A percentile compares a stretch with the other conserved stretches of the same genome.
phyloP scores from a whole-genome alignment of 257 asterid genomes.

The Nicotiana knightiana region DNA sequence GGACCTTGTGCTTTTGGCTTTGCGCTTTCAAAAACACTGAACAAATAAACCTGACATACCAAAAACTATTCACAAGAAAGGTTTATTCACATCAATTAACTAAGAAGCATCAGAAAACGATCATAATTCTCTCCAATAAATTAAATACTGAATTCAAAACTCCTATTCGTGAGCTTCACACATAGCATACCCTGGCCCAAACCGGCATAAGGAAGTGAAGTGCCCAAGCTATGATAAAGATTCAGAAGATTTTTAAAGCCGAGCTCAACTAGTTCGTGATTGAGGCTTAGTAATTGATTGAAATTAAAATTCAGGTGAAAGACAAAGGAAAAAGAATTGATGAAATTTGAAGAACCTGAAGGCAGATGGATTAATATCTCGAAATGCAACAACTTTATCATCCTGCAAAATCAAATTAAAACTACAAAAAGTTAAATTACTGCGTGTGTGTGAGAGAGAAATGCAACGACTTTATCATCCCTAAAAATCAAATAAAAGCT shows the following conservation, averaged over 20 bases:
- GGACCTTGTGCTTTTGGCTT: no score
- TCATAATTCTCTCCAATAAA: neutral
- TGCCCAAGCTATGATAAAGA: neutral
- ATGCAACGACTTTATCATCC: no score
- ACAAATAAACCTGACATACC: neutral
- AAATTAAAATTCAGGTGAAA: neutral
- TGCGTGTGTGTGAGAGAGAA: no score
- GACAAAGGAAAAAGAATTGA: neutral
- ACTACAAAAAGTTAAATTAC: neutral
- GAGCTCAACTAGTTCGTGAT: neutral
- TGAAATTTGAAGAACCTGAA: slow-evolving; percentile 36
- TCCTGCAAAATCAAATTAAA: slow-evolving; percentile 37
- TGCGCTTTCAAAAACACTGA: no score
- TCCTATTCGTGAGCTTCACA: neutral
- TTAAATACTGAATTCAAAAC: neutral
- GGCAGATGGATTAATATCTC: slow-evolving; percentile 74
- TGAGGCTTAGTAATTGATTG: neutral
- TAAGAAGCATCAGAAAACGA: neutral
- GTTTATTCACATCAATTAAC: neutral
- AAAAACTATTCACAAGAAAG: neutral
- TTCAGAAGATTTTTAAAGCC: neutral
- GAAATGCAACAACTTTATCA: slow-evolving; percentile 65
- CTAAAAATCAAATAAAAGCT: no score
- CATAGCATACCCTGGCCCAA: neutral
- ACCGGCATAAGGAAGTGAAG: neutral